Evolutionary conservation across 768 basidiomycete species (phyloP).

Genomic region (Lactifluus echinatus): DNA sequence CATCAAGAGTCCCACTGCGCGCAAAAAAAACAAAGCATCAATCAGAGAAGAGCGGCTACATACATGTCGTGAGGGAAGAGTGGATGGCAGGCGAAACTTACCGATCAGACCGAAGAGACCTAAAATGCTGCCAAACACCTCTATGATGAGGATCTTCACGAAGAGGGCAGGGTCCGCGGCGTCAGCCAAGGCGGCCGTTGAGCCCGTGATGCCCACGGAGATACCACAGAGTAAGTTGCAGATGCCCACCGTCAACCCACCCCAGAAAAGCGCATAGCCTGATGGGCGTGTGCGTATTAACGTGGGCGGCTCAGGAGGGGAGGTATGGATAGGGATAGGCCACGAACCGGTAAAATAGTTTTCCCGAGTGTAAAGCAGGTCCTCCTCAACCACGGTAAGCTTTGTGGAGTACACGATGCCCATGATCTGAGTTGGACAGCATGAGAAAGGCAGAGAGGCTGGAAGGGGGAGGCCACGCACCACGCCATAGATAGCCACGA

Average conservation of each 20-base stretch:
- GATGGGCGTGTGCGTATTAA: background rate
- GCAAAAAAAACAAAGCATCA: slow-evolving; percentile 3
- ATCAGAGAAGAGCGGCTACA: background rate
- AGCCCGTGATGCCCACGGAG: slow-evolving; percentile 90
- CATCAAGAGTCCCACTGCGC: slow-evolving; percentile 72
- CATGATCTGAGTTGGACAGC: slow-evolving; percentile 63
- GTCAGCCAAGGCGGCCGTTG: slow-evolving; percentile 90
- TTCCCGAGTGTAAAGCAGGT: slow-evolving; percentile 66
- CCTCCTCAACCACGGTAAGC: slow-evolving; percentile 49
- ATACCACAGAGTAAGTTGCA: slow-evolving; percentile 95
- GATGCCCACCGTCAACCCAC: slow-evolving; percentile 85
- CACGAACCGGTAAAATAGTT: slow-evolving; percentile 86
- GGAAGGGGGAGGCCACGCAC: slow-evolving; percentile 35
- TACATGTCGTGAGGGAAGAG: background rate
- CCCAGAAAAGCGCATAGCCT: slow-evolving; percentile 96
- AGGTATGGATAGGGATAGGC: background rate
- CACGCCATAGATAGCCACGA: slow-evolving; percentile 96
- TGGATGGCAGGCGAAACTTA: slow-evolving; percentile 39
- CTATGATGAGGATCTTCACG: slow-evolving; percentile 94
- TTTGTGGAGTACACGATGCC: slow-evolving; percentile 94
- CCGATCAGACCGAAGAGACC: slow-evolving; percentile 92
- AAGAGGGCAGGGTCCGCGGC: slow-evolving; percentile 92
- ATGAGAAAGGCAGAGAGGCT: background rate
- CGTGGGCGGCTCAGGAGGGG: background rate
- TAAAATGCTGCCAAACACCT: slow-evolving; percentile 87